phyloP scores from a whole-genome alignment of 805 yeast genomes.

The Wickerhamomyces canadensis region DNA sequence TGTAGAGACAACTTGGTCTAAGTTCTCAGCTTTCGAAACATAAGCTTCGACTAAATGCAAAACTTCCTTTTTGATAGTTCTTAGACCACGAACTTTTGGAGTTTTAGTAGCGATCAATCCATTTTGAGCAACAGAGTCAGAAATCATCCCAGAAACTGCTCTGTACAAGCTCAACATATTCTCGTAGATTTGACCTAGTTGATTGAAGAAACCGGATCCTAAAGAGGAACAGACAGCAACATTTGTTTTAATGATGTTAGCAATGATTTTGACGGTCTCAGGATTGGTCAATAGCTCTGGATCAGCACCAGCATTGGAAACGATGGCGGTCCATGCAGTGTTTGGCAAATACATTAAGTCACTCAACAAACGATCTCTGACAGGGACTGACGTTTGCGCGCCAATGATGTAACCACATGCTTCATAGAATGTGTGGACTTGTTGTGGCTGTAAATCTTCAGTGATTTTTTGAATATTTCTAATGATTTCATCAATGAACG shows the following conservation, averaged over 20 bases:
- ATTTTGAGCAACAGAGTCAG: conserved; percentile 69
- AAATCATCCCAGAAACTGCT: conserved; percentile 84
- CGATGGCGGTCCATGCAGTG: conserved; percentile 89
- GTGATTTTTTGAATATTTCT: conserved; percentile 79
- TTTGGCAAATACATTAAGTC: conserved; percentile 91
- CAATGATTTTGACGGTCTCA: conserved; percentile 87
- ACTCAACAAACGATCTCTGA: conserved; percentile 63
- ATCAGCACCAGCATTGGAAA: conserved; percentile 77
- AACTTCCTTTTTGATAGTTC: conserved; percentile 94
- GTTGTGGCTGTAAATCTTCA: conserved; percentile 92
- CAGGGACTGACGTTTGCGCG: conserved; percentile 69
- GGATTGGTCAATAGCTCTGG: conserved; percentile 71
- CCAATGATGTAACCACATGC: conserved; percentile 93
- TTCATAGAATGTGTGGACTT: conserved; percentile 94
- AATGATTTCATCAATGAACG: conserved; percentile 88
- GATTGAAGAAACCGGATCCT: conserved; percentile 88
- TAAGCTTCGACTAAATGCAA: conserved; percentile 85
- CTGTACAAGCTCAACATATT: conserved; percentile 87
- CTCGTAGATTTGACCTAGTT: conserved; percentile 77
- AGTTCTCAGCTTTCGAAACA: conserved; percentile 77
- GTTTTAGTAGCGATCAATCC: conserved; percentile 91
- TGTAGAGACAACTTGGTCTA: conserved; percentile 75
- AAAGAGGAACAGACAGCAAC: conserved; percentile 92
- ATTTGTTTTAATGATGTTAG: conserved; percentile 91
- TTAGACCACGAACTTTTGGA: conserved; percentile 88